Evolutionary conservation across 1,284 basidiomycete genomes (phyloP), one percentile per base, ranked within the genome.

Genomic region (Ustilago bromivora): DNA sequence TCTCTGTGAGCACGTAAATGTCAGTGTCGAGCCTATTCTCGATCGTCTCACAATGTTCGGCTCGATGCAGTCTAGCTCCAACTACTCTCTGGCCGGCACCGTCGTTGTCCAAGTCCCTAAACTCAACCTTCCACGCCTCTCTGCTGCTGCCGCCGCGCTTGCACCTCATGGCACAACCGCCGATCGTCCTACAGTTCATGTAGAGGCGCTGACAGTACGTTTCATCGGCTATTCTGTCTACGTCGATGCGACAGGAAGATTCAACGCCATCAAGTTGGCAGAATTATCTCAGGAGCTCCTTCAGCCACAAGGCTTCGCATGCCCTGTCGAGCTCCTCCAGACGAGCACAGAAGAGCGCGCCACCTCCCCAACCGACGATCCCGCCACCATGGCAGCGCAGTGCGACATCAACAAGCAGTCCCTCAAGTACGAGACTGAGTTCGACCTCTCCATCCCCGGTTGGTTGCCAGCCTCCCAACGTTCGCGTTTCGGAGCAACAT

Each of bases 41-140:
- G 81, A 82, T 34, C 61, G 59, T 13, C 67, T 86, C 62, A 76
- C 73, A 65, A 86, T 86, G 84, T 86, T 86, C 58, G 84, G 84
- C 28, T 82, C 84, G 32, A 78, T 83, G 41, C 84, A 86, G 62
- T 81, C 84, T 7, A 80, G 80, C 51, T 78, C 80, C 52, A 85
- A 84, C 51, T 86, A 86, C 61, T 86, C 83, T n/a, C 67, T 85
- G 17, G 82, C 82, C 4, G 82, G 83, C 23, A 72, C 61, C 23
- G 72, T 83, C 19, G 66, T 78, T 23, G 59, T 84, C 46, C 59
- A 76, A 41, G 62, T 76, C 1, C 74, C 74, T 35, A 73, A 68
- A 28, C 61, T 73, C 61, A 49, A 56, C 15, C 61, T 73, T 1
- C 66, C 61, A 28, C 66, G 71, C 17, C 51, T 66, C 15, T 74